Evolutionary conservation across 2,329 filamentous ascomycete species (phyloP).

Genomic region (Colletotrichum paranaense): DNA sequence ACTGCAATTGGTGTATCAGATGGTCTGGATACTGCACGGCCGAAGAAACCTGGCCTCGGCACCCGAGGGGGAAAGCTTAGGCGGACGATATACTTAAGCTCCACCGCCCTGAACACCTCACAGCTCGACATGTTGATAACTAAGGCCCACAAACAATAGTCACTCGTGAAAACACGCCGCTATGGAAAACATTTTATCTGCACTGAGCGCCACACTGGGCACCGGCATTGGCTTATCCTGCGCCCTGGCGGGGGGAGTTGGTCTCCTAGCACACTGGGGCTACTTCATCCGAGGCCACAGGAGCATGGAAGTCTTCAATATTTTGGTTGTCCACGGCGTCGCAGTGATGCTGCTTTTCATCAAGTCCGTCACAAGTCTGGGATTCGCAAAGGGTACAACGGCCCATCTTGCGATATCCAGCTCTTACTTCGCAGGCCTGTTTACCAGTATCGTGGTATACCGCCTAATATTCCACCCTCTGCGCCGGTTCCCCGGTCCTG

Average conservation of each 20-base stretch:
- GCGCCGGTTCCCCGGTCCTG: constrained; percentile 36
- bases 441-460: constrained; percentile 42
- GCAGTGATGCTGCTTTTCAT: not conserved
- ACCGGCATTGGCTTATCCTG: not conserved
- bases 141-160: not conserved
- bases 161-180: not conserved
- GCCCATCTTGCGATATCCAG: constrained; percentile 3
- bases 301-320: not conserved
- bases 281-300: constrained; percentile 27
- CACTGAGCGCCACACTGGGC: not conserved
- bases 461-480: constrained; percentile 38
- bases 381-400: not conserved
- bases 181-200: not conserved
- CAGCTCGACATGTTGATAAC: not conserved
- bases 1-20: not conserved
- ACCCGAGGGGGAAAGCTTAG: not conserved
- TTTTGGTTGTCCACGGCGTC: constrained; percentile 10
- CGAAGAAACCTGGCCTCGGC: not conserved
- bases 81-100: not conserved
- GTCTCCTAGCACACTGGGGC: constrained; percentile 30
- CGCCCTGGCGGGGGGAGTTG: constrained; percentile 3
- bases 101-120: not conserved
- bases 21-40: not conserved
- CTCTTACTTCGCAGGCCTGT: constrained; percentile 29
- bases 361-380: not conserved